A percentile compares a stretch with the other conserved stretches of the same genome.
Evolutionary conservation across 1,284 basidiomycete genomes (phyloP).

Genomic region (Heterobasidion parviporum): DNA sequence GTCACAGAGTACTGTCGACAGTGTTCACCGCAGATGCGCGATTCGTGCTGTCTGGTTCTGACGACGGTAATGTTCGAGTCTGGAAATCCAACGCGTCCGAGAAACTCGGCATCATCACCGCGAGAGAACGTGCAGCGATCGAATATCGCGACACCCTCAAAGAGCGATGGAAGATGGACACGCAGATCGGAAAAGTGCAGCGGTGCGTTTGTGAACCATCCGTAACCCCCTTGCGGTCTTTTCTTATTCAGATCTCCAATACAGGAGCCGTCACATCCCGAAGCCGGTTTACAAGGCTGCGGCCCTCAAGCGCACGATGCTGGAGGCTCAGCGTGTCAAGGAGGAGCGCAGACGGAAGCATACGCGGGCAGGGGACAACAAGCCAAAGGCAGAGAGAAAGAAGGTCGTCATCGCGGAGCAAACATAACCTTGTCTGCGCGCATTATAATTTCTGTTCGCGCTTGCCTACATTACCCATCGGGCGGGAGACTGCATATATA

Average conservation of each 20-base stretch:
- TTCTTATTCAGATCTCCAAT: background rate
- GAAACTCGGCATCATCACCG: slow-evolving; percentile 86
- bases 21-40: slow-evolving; percentile 87
- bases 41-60: slow-evolving; percentile 90
- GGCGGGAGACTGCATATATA: too few relatives aligned
- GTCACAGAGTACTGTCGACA: slow-evolving; percentile 57
- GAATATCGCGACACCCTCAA: slow-evolving; percentile 90
- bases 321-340: slow-evolving; percentile 85
- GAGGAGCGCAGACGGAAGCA: slow-evolving; percentile 91
- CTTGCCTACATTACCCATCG: too few relatives aligned
- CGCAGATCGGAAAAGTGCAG: slow-evolving; percentile 76
- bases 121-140: slow-evolving; percentile 86
- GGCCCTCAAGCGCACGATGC: slow-evolving; percentile 89
- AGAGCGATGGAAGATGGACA: slow-evolving; percentile 83
- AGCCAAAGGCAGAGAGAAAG: slow-evolving; percentile 90
- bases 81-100: slow-evolving; percentile 96
- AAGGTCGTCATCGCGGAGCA: slow-evolving; percentile 78
- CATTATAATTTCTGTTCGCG: background rate
- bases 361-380: slow-evolving; percentile 75
- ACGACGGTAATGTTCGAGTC: slow-evolving; percentile 94
- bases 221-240: background rate
- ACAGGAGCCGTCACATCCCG: slow-evolving; percentile 80
- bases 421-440: slow-evolving; percentile 27
- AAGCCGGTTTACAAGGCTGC: slow-evolving; percentile 84
- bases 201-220: slow-evolving; percentile 39